Evolutionary conservation across 1,284 basidiomycete species (phyloP), one percentile per base, ranked within the genome.

Genomic region (Rhodotorula sp.): DNA sequence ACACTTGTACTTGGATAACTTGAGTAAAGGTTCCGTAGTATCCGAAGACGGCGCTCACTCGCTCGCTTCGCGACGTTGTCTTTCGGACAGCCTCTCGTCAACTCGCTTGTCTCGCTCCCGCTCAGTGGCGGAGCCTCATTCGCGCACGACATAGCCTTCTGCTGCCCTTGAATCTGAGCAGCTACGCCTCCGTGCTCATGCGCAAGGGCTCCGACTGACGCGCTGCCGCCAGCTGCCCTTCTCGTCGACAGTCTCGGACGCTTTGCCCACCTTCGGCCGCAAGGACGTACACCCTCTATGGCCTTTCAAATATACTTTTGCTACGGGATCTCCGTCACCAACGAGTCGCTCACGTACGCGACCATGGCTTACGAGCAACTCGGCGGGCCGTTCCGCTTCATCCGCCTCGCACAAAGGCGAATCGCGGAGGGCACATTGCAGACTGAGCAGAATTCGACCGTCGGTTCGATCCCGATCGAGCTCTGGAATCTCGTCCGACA

Each of bases 401-500:
- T 60, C 29, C 20, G 45, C 29, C 58, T 60, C 14, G 37, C 60
- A 8, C 17, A 29, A 6, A 22, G 26, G 14, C 58, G 58, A 29
- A 22, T 24, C 15, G 3, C 14, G 6, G 20, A 24, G 6, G 64
- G 58, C 6, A n/a, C 14, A 4, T 26, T 54, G 33, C 4, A 18
- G 12, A 4, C 20, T 15, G 17, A 4, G 6, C 10, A 33, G 29
- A 7, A 5, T 17, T 61, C 61, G 3, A 26, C 37, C 0, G 53
- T 33, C 29, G 26, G 15, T 26, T 10, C 20, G 1, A 29, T 62
- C 1, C 61, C 61, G 20, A 33, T 15, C 26, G 61, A 62, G 3
- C 29, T 63, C 6, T 63, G 62, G 62, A 22, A 56, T 10, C 5
- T 46, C 24, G n/a, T 63, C 26, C 18, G 24, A 29, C 62, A 63